A percentile compares a stretch with the other conserved stretches of the same genome.
These are phyloP conservation scores for Lactarius quietus DNA, from an alignment of 768 basidiomycete species.

Conservation along the genomic window DNA sequence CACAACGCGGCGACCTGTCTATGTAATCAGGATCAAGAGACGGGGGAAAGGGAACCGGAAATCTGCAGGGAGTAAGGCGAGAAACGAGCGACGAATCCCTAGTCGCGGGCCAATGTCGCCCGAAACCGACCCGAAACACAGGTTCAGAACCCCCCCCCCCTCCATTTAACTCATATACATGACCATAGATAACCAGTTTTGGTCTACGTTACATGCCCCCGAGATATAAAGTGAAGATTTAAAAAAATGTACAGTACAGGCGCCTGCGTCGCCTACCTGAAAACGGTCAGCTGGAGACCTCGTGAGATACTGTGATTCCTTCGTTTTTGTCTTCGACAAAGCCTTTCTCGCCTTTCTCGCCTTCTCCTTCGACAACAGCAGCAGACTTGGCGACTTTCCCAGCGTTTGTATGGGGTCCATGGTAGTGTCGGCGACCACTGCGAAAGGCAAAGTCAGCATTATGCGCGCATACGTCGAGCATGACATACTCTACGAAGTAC, in stretches of 20 bases:
- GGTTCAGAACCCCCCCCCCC: too few relatives aligned
- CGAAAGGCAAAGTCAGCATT: neutral
- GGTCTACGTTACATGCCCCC: too few relatives aligned
- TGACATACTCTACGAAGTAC: conserved; percentile 29
- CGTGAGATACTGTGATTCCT: neutral
- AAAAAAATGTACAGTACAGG: neutral
- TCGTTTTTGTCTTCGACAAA: neutral
- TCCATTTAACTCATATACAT: too few relatives aligned
- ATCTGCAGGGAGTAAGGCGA: too few relatives aligned
- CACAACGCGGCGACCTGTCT: too few relatives aligned
- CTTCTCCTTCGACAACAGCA: neutral
- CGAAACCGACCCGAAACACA: too few relatives aligned
- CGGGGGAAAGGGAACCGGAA: too few relatives aligned
- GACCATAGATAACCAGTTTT: too few relatives aligned
- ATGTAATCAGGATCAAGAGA: too few relatives aligned
- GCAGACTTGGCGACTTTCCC: neutral
- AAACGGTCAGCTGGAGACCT: neutral
- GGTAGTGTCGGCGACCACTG: conserved; percentile 26
- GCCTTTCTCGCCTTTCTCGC: neutral
- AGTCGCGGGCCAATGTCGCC: too few relatives aligned
- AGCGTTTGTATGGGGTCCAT: conserved; percentile 18
- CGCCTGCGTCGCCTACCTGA: neutral
- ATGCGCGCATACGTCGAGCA: neutral
- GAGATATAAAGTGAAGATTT: too few relatives aligned
- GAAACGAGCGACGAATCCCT: too few relatives aligned